A percentile compares a stretch with the other conserved stretches of the same genome.
phyloP scores from a whole-genome alignment of 1,284 basidiomycete species.

The Vanrija sp. region DNA sequence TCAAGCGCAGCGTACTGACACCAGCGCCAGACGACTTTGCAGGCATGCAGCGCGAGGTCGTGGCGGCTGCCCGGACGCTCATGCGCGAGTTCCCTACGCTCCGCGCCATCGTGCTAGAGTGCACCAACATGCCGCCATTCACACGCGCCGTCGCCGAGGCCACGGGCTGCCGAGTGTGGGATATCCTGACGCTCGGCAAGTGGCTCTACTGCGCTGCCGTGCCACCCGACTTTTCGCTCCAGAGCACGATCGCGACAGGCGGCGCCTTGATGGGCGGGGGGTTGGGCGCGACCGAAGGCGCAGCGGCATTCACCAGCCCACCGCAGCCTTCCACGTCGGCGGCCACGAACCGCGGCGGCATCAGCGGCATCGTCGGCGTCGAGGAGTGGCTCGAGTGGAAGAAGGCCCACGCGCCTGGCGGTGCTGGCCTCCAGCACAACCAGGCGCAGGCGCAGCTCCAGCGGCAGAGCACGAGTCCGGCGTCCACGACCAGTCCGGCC shows the following conservation, averaged over 20 bases:
- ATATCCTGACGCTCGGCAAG: slow-evolving; percentile 23
- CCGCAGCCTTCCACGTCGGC: too few species aligned
- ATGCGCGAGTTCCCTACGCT: slow-evolving; percentile 12
- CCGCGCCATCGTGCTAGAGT: slow-evolving; percentile 29
- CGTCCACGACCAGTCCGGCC: slow-evolving; percentile 8
- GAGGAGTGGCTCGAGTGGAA: slow-evolving; percentile 6
- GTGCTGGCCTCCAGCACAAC: too few species aligned
- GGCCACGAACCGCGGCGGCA: too few species aligned
- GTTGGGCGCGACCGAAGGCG: too few species aligned
- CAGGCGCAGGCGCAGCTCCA: slow-evolving; percentile 13
- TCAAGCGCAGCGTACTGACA: neutral
- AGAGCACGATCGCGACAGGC: too few species aligned
- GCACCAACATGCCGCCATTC: slow-evolving; percentile 35
- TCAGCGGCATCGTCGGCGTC: slow-evolving; percentile 5
- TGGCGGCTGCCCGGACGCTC: slow-evolving; percentile 19
- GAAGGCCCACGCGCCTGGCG: too few species aligned
- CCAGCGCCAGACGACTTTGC: slow-evolving; percentile 24
- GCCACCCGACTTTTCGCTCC: too few species aligned
- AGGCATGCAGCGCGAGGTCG: slow-evolving; percentile 28
- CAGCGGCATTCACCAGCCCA: too few species aligned
- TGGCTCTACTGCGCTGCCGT: slow-evolving; percentile 24
- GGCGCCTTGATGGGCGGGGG: too few species aligned
- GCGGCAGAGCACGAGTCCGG: slow-evolving; percentile 8
- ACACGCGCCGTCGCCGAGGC: slow-evolving; percentile 20
- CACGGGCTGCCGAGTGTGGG: slow-evolving; percentile 22